Evolutionary conservation across 2,329 filamentous ascomycete genomes (phyloP).

Genomic region (Didymella exigua): DNA sequence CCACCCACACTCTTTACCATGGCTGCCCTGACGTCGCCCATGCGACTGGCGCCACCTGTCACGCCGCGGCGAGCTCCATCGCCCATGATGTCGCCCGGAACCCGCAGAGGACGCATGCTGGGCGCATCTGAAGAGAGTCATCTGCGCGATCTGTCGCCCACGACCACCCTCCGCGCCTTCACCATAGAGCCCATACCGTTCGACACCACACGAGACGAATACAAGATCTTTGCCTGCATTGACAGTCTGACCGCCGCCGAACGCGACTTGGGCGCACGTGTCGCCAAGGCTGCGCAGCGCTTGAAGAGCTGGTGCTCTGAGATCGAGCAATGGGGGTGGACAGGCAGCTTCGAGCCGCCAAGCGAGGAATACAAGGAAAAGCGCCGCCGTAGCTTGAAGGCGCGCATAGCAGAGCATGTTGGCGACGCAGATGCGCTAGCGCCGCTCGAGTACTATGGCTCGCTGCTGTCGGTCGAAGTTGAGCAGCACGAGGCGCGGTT

Average conservation of each 20-base stretch:
- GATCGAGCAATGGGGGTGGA: constrained; percentile 67
- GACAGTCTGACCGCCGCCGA: constrained; percentile 68
- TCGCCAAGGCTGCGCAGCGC: constrained; percentile 71
- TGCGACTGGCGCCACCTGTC: constrained; percentile 39
- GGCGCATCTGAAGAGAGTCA: constrained; percentile 40
- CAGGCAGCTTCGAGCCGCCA: constrained; percentile 54
- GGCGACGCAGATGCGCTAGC: constrained; percentile 30
- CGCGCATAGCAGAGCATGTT: constrained; percentile 40
- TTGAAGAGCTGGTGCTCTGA: constrained; percentile 79
- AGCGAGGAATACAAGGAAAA: constrained; percentile 34
- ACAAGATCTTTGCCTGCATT: constrained; percentile 60
- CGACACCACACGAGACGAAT: constrained; percentile 49
- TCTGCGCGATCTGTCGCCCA: constrained; percentile 48
- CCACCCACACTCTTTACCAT: constrained; percentile 26
- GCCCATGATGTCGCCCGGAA: constrained; percentile 43
- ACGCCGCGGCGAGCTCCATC: constrained; percentile 42
- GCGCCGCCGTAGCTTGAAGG: constrained; percentile 40
- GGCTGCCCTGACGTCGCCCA: constrained; percentile 36
- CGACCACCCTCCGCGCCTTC: constrained; percentile 50
- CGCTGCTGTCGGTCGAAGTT: constrained; percentile 69
- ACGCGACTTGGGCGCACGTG: constrained; percentile 72
- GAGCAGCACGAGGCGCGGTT: constrained; percentile 72
- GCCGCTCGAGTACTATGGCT: constrained; percentile 67
- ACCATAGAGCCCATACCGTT: constrained; percentile 53
- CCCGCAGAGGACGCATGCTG: constrained; percentile 32